Percentiles rank a stretch among this genome's conserved stretches.
Evolutionary conservation across 78 protist species (phyloP).

Genomic region (Polysphondylium violaceum): DNA sequence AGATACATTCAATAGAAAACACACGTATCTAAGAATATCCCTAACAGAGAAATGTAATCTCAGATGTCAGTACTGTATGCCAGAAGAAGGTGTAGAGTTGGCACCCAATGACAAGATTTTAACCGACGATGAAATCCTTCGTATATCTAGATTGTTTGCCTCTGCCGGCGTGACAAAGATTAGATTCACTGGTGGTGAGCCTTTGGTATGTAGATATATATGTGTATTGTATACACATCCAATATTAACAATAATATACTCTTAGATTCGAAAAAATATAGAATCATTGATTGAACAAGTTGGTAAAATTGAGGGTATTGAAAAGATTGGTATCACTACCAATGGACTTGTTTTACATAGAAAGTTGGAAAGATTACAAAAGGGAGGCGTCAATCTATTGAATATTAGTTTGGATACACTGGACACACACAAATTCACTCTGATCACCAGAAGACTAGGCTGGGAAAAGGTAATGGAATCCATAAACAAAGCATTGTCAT

Average conservation of each 20-base stretch:
- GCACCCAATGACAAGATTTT: constrained; percentile 71
- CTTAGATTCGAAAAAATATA: constrained; percentile 40
- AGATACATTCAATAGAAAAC: constrained; percentile 87
- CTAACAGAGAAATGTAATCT: constrained; percentile 91
- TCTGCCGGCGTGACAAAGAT: constrained; percentile 88
- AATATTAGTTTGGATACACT: constrained; percentile 93
- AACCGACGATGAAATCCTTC: constrained; percentile 80
- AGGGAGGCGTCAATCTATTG: constrained; percentile 71
- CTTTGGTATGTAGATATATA: constrained; percentile 65
- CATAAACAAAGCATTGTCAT: constrained; percentile 55
- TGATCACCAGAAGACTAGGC: constrained; percentile 86
- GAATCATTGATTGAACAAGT: constrained; percentile 42
- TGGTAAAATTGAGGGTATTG: constrained; percentile 63
- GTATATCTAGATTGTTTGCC: constrained; percentile 83
- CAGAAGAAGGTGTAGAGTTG: constrained; percentile 92
- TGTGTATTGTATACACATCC: no score
- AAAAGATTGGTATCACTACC: constrained; percentile 88
- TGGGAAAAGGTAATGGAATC: constrained; percentile 80
- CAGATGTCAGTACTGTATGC: constrained; percentile 92
- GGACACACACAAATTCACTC: constrained; percentile 53
- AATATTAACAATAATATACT: neutral
- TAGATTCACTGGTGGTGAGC: constrained; percentile 96
- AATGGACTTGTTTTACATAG: constrained; percentile 86
- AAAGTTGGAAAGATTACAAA: constrained; percentile 63
- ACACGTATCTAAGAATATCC: constrained; percentile 92